Percentiles rank a stretch among this genome's conserved stretches.
Evolutionary conservation across 1,139 yeast genomes (phyloP).

Genomic region (Pichia sp.): DNA sequence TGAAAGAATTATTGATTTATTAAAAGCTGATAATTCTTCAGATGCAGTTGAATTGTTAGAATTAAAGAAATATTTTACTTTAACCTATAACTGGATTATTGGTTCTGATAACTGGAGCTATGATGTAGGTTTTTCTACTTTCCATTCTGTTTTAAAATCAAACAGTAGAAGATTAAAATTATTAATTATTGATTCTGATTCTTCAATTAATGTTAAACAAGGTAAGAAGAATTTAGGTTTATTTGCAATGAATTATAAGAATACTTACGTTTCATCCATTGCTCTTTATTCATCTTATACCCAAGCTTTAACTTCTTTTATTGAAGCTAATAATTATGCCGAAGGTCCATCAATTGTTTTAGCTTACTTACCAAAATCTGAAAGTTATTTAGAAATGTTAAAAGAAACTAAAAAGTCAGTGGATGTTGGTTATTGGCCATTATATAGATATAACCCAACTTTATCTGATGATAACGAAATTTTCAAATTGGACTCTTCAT

Average conservation of each 20-base stretch:
- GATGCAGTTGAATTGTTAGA: constrained; percentile 42
- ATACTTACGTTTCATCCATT: constrained; percentile 87
- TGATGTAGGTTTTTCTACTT: constrained; percentile 88
- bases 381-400: constrained; percentile 61
- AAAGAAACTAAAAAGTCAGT: constrained; percentile 87
- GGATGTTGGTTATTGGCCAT: constrained; percentile 93
- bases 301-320: constrained; percentile 79
- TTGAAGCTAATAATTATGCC: constrained; percentile 74
- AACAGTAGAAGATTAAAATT: constrained; percentile 68
- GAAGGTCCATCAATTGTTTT: constrained; percentile 87
- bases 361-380: constrained; percentile 78
- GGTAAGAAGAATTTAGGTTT: constrained; percentile 92
- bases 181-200: constrained; percentile 87
- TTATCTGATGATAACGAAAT: constrained; percentile 41
- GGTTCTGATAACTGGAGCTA: constrained; percentile 97
- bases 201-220: constrained; percentile 44
- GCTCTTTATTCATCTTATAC: constrained; percentile 93
- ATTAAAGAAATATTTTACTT: constrained; percentile 39
- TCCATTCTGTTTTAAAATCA: constrained; percentile 74
- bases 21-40: constrained; percentile 13
- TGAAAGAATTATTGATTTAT: constrained; percentile 33
- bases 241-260: constrained; percentile 91
- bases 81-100: constrained; percentile 68
- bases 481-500: constrained; percentile 80
- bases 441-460: constrained; percentile 76